These are phyloP conservation scores for Phragmites australis DNA, from an alignment of 176 grass and related monocot species.

Conservation along the genomic window DNA sequence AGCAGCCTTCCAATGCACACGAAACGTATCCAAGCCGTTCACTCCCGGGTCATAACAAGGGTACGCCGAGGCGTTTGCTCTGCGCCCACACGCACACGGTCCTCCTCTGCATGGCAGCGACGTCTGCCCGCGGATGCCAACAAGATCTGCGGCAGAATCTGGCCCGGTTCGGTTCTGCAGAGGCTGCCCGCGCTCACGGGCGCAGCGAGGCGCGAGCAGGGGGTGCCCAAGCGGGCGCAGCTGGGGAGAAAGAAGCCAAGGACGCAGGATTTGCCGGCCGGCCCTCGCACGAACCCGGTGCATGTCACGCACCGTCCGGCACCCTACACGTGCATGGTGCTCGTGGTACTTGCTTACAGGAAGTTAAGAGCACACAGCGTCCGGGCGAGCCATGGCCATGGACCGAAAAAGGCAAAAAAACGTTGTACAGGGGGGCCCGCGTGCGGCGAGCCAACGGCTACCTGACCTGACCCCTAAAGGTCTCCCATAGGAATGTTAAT, in stretches of 20 bases:
- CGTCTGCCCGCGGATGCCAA: neutral
- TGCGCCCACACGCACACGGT: neutral
- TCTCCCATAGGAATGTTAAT: too few relatives aligned
- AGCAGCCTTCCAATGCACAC: too few relatives aligned
- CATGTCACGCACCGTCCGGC: neutral
- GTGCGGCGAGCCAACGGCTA: neutral
- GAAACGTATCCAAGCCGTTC: too few relatives aligned
- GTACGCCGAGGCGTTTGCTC: neutral
- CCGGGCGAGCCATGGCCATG: too few relatives aligned
- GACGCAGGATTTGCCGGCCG: neutral
- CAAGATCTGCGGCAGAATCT: slow-evolving; percentile 26
- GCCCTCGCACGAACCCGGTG: neutral
- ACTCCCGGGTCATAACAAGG: too few relatives aligned
- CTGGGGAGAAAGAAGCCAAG: neutral
- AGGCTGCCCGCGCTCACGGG: slow-evolving; percentile 29
- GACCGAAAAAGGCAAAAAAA: too few relatives aligned
- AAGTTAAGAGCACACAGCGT: neutral
- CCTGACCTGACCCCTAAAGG: neutral
- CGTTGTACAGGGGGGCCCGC: too few relatives aligned
- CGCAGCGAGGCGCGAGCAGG: too few relatives aligned
- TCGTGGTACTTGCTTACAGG: neutral
- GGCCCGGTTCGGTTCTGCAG: slow-evolving; percentile 16
- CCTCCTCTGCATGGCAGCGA: neutral
- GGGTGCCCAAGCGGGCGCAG: neutral
- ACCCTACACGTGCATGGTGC: neutral